Percentiles rank a stretch among this genome's conserved stretches.
Evolutionary conservation across 164 flowering plant species (phyloP).

Genomic region (Vitis cinerea): DNA sequence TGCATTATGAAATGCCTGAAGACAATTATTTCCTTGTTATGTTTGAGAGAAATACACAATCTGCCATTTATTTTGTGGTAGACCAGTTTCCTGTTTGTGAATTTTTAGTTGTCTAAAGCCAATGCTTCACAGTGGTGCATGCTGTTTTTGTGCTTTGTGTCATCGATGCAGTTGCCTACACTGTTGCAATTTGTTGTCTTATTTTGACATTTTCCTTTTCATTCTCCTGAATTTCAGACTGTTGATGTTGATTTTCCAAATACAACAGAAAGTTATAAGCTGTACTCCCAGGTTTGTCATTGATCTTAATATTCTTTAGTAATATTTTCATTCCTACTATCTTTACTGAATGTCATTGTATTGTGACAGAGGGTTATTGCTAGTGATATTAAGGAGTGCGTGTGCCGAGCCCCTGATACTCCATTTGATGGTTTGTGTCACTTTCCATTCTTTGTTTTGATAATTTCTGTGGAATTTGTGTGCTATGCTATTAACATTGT

Average conservation of each 20-base stretch:
- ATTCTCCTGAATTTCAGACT: conserved; percentile 38
- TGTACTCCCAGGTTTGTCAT: conserved; percentile 71
- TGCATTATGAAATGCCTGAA: background rate
- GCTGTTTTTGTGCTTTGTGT: background rate
- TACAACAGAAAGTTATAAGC: conserved; percentile 91
- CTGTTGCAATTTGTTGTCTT: background rate
- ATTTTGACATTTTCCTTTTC: background rate
- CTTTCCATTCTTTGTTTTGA: conserved; percentile 7
- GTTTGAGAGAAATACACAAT: background rate
- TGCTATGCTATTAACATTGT: too few relatives aligned
- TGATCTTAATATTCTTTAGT: conserved; percentile 10
- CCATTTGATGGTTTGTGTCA: conserved; percentile 82
- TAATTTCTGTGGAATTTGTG: background rate
- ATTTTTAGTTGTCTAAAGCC: too few relatives aligned
- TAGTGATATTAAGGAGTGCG: conserved; percentile 94
- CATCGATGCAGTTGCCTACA: background rate
- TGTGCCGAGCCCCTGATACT: conserved; percentile 95
- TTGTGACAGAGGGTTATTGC: conserved; percentile 72
- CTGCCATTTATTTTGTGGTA: background rate
- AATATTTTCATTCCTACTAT: conserved; percentile 5
- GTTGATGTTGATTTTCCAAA: conserved; percentile 86
- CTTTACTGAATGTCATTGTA: conserved; percentile 6
- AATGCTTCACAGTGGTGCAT: background rate
- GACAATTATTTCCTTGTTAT: background rate
- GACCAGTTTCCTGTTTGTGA: background rate